Conservation (phyloP, 2,329 filamentous ascomycete genomes). For the Pseudogymnoascus sp. region DNA sequence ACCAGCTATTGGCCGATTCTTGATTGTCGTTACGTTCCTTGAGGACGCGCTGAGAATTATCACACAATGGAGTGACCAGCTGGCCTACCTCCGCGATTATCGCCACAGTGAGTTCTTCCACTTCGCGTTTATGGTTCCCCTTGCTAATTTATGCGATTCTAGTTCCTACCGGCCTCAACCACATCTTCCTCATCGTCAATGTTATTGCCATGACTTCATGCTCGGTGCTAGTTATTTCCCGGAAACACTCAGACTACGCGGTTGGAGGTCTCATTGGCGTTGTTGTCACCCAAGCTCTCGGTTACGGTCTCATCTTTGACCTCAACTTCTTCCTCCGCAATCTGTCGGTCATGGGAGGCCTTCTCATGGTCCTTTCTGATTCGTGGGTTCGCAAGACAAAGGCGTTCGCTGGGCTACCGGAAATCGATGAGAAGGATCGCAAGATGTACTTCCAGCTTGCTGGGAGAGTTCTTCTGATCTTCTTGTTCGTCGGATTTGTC, state of each 20-base stretch:
- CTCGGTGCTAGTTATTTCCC: conserved; percentile 79
- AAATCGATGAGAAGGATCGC: conserved; percentile 96
- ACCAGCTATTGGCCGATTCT: conserved; percentile 88
- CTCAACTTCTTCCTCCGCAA: conserved; percentile 99
- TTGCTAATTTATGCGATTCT: conserved; percentile 18
- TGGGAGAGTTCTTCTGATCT: conserved; percentile 89
- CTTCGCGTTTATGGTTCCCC: conserved; percentile 2
- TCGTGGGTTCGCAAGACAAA: conserved; percentile 97
- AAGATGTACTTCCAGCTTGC: conserved; percentile 99
- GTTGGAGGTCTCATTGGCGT: conserved; percentile 85
- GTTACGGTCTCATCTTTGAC: conserved; percentile 97
- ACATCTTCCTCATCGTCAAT: conserved; percentile 87
- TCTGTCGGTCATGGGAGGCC: conserved; percentile 89
- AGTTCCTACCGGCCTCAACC: conserved; percentile 86
- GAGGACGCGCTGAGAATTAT: conserved; percentile 94
- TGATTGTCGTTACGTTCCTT: conserved; percentile 97
- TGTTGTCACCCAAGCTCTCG: conserved; percentile 86
- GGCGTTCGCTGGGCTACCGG: conserved; percentile 87
- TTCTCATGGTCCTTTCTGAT: conserved; percentile 96
- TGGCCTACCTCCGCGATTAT: conserved; percentile 88
- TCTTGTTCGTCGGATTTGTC: conserved; percentile 94
- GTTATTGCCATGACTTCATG: conserved; percentile 79
- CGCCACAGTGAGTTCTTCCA: conserved; percentile 66
- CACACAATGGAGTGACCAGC: conserved; percentile 95
- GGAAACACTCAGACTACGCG: conserved; percentile 89